Evolutionary conservation across 2,329 filamentous ascomycete genomes (phyloP), one percentile per base, ranked within the genome.

Genomic region (Pseudogymnoascus sp.): DNA sequence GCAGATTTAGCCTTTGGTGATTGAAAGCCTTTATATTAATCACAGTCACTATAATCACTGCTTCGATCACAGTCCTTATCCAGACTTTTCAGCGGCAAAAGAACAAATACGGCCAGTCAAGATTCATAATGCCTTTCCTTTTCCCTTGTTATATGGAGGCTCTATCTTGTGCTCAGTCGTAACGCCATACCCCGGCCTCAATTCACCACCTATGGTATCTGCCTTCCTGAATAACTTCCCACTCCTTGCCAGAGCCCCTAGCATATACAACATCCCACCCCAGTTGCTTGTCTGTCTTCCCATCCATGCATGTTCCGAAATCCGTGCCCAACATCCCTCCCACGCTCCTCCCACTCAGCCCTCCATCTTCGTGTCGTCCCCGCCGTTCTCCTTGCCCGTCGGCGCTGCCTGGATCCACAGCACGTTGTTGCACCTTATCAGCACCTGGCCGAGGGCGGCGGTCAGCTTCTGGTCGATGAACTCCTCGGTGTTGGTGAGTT

Each of bases 361-460:
- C 16, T 83, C 80, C 83, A 87, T 86, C 68, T 80, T 81, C n/a
- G 79, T 79, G 68, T 86, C 83, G 68, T 86, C 83, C 45, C 75
- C 79, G 26, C 78, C 59, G 21, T 73, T 71, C n/a, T 68, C 69
- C 62, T 80, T 78, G 64, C 77, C 79, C 64, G 79, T 74, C 64
- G 82, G 81, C 60, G 83, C 84, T 62, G 80, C 80, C 68, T 84
- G 82, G 70, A 97, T 93, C 89, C 91, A 97, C 57, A 97, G 82
- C n/a, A 97, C 93, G 74, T 97, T 97, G 79, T 97, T 97, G 79
- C 92, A 96, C 74, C 90, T 91, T 73, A 99, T 97, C 71, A 99
- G 77, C 54, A 99, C 93, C 77, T 96, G 89, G 5, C 95, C 95
- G 68, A 99, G 79, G 60, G 85, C 85, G 64, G 92, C 93, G 37